A percentile compares a stretch with the other conserved stretches of the same genome.
Conservation (phyloP, 2,329 filamentous ascomycete genomes). For the Hypoxylon sp. region DNA sequence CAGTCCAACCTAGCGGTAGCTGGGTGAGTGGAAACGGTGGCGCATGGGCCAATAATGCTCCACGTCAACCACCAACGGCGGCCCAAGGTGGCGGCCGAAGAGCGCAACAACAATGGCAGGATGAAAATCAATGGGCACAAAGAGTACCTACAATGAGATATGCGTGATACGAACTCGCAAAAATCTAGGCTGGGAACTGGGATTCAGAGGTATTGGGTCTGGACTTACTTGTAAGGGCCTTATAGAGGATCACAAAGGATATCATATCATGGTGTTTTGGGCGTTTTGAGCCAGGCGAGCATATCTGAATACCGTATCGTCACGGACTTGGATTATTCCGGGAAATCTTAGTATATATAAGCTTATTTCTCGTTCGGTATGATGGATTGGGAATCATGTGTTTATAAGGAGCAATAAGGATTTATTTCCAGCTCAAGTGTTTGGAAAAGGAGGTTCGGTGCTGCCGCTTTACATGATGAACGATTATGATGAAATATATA, state of each 20-base stretch:
- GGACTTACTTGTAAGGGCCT: slow-evolving; percentile 13
- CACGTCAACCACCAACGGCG: slow-evolving; percentile 35
- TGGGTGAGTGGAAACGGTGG: slow-evolving; percentile 48
- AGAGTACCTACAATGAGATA: slow-evolving; percentile 43
- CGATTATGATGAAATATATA: slow-evolving; percentile 26
- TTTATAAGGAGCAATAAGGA: slow-evolving; percentile 11
- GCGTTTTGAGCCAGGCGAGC: slow-evolving; percentile 32
- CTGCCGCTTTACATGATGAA: slow-evolving; percentile 28
- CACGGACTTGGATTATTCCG: slow-evolving; percentile 28
- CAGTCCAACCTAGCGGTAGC: slow-evolving; percentile 47
- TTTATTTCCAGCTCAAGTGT: slow-evolving; percentile 14
- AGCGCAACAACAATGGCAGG: slow-evolving; percentile 36
- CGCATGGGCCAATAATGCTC: slow-evolving; percentile 37
- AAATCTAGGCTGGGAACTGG: slow-evolving; percentile 45
- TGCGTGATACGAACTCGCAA: slow-evolving; percentile 31
- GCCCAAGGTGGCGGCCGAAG: slow-evolving; percentile 33
- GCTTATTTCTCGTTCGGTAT: slow-evolving; percentile 5
- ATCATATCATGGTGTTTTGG: slow-evolving; percentile 40
- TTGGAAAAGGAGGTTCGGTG: slow-evolving; percentile 1
- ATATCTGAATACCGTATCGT: slow-evolving; percentile 23
- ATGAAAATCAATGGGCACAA: slow-evolving; percentile 39
- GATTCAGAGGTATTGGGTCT: slow-evolving; percentile 11
- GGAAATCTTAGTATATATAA: slow-evolving; percentile 35
- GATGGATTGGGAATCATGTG: slow-evolving; percentile 8
- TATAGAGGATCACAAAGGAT: slow-evolving; percentile 29